These are phyloP conservation scores for Neofusicoccum ribis DNA, from an alignment of 2,329 filamentous ascomycete species.

Conservation along the genomic window DNA sequence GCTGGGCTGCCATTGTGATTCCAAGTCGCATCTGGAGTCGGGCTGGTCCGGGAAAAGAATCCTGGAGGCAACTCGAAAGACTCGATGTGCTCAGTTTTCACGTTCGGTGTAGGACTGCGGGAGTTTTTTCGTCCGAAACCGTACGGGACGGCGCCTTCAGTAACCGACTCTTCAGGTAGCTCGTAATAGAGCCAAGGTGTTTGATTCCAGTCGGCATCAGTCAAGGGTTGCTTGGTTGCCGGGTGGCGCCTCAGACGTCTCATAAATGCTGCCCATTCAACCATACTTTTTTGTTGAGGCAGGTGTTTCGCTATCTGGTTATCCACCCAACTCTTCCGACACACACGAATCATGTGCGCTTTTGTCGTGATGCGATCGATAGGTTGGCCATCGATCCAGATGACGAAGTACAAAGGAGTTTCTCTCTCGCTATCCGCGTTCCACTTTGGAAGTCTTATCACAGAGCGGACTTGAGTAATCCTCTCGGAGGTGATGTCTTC, in stretches of 20 bases:
- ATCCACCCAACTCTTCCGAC: constrained; percentile 3
- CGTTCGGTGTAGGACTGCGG: not conserved
- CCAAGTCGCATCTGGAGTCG: not conserved
- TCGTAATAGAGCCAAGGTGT: not conserved
- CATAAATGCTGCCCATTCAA: not conserved
- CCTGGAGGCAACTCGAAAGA: not conserved
- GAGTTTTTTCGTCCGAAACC: not conserved
- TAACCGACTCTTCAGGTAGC: not conserved
- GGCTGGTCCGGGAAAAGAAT: not conserved
- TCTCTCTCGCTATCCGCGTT: not conserved
- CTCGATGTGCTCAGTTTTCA: constrained; percentile 1
- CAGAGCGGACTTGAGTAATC: not conserved
- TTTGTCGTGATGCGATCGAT: not conserved
- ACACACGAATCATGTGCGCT: not conserved
- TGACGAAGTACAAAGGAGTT: constrained; percentile 1
- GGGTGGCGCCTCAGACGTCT: not conserved
- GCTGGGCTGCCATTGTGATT: not conserved
- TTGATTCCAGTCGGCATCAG: not conserved
- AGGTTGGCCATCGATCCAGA: not conserved
- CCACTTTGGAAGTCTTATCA: constrained; percentile 1
- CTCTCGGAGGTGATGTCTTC: constrained; percentile 1
- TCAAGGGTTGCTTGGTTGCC: not conserved
- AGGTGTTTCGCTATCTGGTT: constrained; percentile 1
- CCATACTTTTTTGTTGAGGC: not conserved
- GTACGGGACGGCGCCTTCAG: not conserved